Base-by-base conservation (phyloP, 2,329 filamentous ascomycete species). In the Cryphonectria carpinicola region DNA sequence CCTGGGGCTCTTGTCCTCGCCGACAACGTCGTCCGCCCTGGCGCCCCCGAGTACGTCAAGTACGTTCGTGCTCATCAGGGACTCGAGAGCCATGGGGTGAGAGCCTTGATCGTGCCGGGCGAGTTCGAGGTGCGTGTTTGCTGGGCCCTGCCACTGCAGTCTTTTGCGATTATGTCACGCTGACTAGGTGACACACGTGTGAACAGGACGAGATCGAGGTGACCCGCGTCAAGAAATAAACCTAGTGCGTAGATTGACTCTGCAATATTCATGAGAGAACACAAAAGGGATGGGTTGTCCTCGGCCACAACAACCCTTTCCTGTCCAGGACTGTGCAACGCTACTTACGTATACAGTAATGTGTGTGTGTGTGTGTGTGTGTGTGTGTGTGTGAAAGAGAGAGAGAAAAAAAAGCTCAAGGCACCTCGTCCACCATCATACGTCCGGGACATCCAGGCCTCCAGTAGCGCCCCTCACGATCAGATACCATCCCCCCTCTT, bases 21-120 rank as follows among this genome's bases (percentile, higher is more conserved):
- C 17, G 65, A 67, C n/a, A 61, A 67, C n/a, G 61, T 46, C 5
- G 60, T 64, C 37, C 49, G 37, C 6, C 67, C 67, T 32, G 67
- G 61, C 4, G 43, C 67, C 19, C 67, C 61, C 4, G 67, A 65
- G 28, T 69, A 69, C 25, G 46, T 69, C 39, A 49, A 65, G 41
- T 69, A 69, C 39, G 67, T 69, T 22, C 66, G 66, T 28, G 66
- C 58, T 37, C 54, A 67, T 35, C 28, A n/a, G 7, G n/a, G 39
- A 0, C 32, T 60, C 17, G 37, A 67, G 3, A 67, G 65, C 39
- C 65, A 67, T 35, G 65, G 54, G n/a, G 14, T 67, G 5, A 46
- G 35, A 22, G 6, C 25, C 25, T 14, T 60, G 65, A 61, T 67
- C 41, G 35, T 67, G 4, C 54, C 52, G 1, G 54, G 65, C 11